Evolutionary conservation across 2,329 filamentous ascomycete genomes (phyloP), one percentile per base, ranked within the genome.

Genomic region (Xylariomycetidae sp.): DNA sequence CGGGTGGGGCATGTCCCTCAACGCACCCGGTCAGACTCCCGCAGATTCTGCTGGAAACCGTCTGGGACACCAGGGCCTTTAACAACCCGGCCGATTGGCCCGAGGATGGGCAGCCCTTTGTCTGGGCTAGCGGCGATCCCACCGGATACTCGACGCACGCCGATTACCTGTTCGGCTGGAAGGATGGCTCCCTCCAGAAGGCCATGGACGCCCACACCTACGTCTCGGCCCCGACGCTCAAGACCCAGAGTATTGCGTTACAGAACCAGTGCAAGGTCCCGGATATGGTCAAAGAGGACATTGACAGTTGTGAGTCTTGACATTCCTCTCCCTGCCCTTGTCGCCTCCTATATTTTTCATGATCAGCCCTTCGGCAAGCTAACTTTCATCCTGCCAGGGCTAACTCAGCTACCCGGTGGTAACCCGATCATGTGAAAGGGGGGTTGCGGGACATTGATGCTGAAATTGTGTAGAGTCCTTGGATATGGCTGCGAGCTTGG

Each of bases 101-200:
- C 33, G 37, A 49, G 5, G 40, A 48, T 15, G 37, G 42, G 3
- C 50, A 53, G 37, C 50, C 50, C 5, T 70, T 59, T 31, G 59
- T 61, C 30, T 71, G 67, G 36, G 67, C 54, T 11, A 56, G 46
- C 25, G 57, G 58, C 16, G 58, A 61, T 30, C 19, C 38, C 3
- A 63, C 56, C 1, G 64, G 64, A 2, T 65, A 53, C 25, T 50
- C 53, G 0, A 56, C 50, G 32, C 63, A 66, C 31, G 63, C 62
- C 7, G 64, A 67, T 22, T 67, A 67, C 41, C 42, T 66, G 14
- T 66, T 66, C 36, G 62, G 63, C 11, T 66, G 63, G 63, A 60
- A 65, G 44, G 62, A 53, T 31, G 53, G 66, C 38, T 44, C 60
- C 8, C 56, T 67, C 12, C 64, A 67, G 43, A 56, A 44, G 40